phyloP scores from a whole-genome alignment of 148 eudicot genomes.

The Bassia scoparia region DNA sequence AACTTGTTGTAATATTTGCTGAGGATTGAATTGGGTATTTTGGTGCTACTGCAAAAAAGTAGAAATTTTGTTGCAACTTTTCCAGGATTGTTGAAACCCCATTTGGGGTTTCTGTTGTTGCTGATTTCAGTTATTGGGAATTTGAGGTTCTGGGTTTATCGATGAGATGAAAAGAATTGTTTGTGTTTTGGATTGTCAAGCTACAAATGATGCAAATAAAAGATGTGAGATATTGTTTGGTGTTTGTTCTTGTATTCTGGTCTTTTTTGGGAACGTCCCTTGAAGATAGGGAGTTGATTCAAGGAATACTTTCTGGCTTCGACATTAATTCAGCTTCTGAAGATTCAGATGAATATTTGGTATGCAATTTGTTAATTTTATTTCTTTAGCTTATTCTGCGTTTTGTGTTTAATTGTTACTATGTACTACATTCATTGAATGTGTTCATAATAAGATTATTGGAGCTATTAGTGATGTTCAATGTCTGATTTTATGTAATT shows the following conservation, averaged over 20 bases:
- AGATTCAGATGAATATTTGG: conserved; percentile 53
- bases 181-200: conserved; percentile 40
- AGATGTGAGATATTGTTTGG: conserved; percentile 38
- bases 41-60: conserved; percentile 1
- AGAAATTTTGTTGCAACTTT: conserved; percentile 8
- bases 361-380: conserved; percentile 20
- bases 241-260: conserved; percentile 39
- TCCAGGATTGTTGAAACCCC: neutral
- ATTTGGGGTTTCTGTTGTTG: conserved; percentile 21
- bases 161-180: conserved; percentile 45
- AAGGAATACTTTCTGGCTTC: conserved; percentile 33
- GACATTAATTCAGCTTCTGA: conserved; percentile 34
- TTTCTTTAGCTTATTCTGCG: conserved; percentile 11
- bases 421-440: neutral
- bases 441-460: neutral
- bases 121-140: conserved; percentile 13
- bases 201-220: conserved; percentile 41
- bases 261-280: conserved; percentile 33
- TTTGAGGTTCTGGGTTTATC: conserved; percentile 26
- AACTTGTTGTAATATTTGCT: neutral
- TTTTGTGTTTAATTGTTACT: neutral
- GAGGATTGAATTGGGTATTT: conserved; percentile 17
- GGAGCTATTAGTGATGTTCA: conserved; percentile 16
- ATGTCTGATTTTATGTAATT: neutral
- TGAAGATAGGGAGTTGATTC: conserved; percentile 34